A percentile compares a stretch with the other conserved stretches of the same genome.
Evolutionary conservation across 2,329 filamentous ascomycete genomes (phyloP).

Genomic region (Fusarium caatingaense): DNA sequence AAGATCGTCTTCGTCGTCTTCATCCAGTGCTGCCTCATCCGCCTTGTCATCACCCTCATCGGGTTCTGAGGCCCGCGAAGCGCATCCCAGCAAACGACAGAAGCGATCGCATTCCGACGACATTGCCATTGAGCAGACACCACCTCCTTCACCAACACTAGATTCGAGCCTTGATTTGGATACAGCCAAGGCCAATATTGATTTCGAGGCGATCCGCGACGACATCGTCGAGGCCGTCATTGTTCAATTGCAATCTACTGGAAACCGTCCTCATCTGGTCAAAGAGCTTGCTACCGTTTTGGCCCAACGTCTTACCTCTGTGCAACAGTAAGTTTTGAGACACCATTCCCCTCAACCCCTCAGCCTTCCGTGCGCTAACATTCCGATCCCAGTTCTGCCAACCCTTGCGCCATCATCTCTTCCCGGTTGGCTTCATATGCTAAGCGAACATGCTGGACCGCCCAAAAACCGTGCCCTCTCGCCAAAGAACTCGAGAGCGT

Average conservation of each 20-base stretch:
- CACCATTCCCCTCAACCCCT: slow-evolving; percentile 28
- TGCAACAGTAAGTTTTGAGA: slow-evolving; percentile 82
- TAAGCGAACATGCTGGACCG: slow-evolving; percentile 85
- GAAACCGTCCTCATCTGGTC: slow-evolving; percentile 91
- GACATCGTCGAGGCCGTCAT: slow-evolving; percentile 95
- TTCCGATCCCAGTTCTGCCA: slow-evolving; percentile 78
- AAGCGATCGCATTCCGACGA: slow-evolving; percentile 86
- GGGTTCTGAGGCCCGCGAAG: slow-evolving; percentile 48
- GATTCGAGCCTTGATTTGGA: slow-evolving; percentile 48
- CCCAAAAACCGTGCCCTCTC: slow-evolving; percentile 83
- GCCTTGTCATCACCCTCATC: slow-evolving; percentile 49
- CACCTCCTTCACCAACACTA: slow-evolving; percentile 58
- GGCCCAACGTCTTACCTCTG: slow-evolving; percentile 78
- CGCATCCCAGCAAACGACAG: slow-evolving; percentile 71
- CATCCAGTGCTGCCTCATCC: slow-evolving; percentile 45
- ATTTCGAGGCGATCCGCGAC: slow-evolving; percentile 88
- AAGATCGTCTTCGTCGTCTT: slow-evolving; percentile 45
- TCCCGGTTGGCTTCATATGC: slow-evolving; percentile 90
- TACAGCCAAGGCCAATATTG: slow-evolving; percentile 52
- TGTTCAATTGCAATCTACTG: slow-evolving; percentile 86
- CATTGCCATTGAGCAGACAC: slow-evolving; percentile 83
- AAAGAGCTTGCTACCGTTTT: slow-evolving; percentile 90
- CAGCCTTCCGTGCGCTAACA: slow-evolving; percentile 41
- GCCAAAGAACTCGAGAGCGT: slow-evolving; percentile 93
- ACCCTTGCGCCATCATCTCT: slow-evolving; percentile 94